phyloP scores from a whole-genome alignment of 805 yeast species.

The Sporopachydermia quercuum region DNA sequence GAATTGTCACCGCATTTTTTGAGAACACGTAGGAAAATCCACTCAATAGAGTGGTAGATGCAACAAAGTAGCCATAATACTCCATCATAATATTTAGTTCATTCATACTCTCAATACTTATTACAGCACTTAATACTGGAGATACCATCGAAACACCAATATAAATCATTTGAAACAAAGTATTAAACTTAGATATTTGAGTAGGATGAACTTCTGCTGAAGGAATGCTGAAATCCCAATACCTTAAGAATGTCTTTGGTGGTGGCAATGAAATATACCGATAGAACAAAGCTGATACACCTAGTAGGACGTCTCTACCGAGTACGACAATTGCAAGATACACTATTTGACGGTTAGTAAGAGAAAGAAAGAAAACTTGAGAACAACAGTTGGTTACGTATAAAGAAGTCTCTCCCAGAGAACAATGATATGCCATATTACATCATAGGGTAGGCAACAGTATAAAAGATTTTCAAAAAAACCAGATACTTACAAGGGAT shows the following conservation, averaged over 20 bases:
- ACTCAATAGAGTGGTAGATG: slow-evolving; percentile 58
- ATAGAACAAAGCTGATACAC: slow-evolving; percentile 53
- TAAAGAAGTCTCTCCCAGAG: too few species aligned
- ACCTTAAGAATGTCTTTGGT: slow-evolving; percentile 59
- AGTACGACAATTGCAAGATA: slow-evolving; percentile 54
- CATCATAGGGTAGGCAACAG: too few species aligned
- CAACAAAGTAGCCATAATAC: slow-evolving; percentile 39
- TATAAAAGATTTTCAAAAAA: too few species aligned
- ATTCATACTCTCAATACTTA: slow-evolving; percentile 19
- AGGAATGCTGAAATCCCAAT: slow-evolving; percentile 65
- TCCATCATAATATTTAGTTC: slow-evolving; percentile 3
- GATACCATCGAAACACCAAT: slow-evolving; percentile 48
- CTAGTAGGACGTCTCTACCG: slow-evolving; percentile 71
- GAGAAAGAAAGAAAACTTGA: too few species aligned
- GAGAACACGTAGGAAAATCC: slow-evolving; percentile 67
- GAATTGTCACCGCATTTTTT: slow-evolving; percentile 49
- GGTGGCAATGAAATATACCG: slow-evolving; percentile 61
- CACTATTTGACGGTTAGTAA: slow-evolving; percentile 9
- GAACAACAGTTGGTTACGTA: too few species aligned
- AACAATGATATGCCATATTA: too few species aligned
- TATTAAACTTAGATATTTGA: slow-evolving; percentile 71
- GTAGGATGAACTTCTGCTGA: slow-evolving; percentile 86
- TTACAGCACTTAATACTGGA: slow-evolving; percentile 30
- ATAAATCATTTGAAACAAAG: slow-evolving; percentile 85
- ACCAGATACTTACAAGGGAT: slow-evolving; percentile 39